These are phyloP conservation scores for Phialophora tarda DNA, from an alignment of 2,329 filamentous ascomycete genomes.

Conservation along the genomic window DNA sequence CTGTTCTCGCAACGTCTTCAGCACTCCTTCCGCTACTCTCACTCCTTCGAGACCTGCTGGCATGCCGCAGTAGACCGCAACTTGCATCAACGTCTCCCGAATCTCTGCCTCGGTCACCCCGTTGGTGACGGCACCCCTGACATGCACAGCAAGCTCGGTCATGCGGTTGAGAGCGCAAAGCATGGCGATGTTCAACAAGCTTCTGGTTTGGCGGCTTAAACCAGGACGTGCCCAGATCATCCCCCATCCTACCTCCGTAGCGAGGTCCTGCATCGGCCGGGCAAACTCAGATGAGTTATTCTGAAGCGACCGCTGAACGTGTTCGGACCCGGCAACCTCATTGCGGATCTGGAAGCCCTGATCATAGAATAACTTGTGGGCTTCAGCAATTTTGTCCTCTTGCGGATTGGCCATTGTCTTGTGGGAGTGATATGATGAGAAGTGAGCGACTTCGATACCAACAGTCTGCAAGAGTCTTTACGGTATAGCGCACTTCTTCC, in stretches of 20 bases:
- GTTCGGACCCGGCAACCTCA: slow-evolving; percentile 65
- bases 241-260: slow-evolving; percentile 70
- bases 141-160: slow-evolving; percentile 65
- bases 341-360: slow-evolving; percentile 66
- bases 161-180: slow-evolving; percentile 65
- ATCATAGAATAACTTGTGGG: slow-evolving; percentile 64
- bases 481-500: background rate
- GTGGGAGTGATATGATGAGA: background rate
- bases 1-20: slow-evolving; percentile 33
- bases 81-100: slow-evolving; percentile 54
- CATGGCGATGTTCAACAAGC: slow-evolving; percentile 69
- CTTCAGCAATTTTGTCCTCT: slow-evolving; percentile 34
- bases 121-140: slow-evolving; percentile 68
- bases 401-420: slow-evolving; percentile 26
- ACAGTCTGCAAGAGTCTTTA: background rate
- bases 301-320: slow-evolving; percentile 56
- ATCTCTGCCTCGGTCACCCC: slow-evolving; percentile 67
- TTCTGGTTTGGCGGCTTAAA: slow-evolving; percentile 65
- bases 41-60: slow-evolving; percentile 53
- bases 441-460: background rate
- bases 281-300: slow-evolving; percentile 65
- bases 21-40: slow-evolving; percentile 41
- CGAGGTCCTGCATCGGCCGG: slow-evolving; percentile 65
- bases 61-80: slow-evolving; percentile 49
- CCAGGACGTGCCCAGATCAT: slow-evolving; percentile 68